Evolutionary conservation across 2,329 filamentous ascomycete species (phyloP), one percentile per base, ranked within the genome.

Genomic region (Fusarium penzigii): DNA sequence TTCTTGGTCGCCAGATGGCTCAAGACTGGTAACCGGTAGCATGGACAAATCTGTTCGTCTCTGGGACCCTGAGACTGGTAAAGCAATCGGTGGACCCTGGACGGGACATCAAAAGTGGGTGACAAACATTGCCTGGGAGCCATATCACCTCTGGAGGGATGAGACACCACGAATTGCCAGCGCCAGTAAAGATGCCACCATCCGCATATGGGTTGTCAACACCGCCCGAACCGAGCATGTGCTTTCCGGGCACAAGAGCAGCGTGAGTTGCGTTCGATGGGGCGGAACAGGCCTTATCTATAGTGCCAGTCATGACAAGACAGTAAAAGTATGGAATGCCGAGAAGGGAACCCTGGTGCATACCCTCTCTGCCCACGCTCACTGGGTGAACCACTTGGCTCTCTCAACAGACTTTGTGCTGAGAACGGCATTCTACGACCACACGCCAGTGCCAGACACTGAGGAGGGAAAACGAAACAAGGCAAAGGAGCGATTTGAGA

Each of bases 331-430:
- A 5, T 99, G 93, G 92, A 87, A 94, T 65, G 84, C 89, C 1
- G 79, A 81, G 39, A 86, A 88, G 57, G 94, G 93, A 29, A 91
- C 86, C 2, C 77, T 97, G 17, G 77, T 91, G 48, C 89, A 94
- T 69, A 92, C 88, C 0, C 77, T 97, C 9, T 84, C 83, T 17
- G 80, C 88, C 2, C 95, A 99, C 68, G 90, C 89, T 1, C 94
- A 97, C 69, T 96, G 93, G 85, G 90, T 99, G 29, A 99, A 99
- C 68, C 91, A 97, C 67, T 82, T 99, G 17, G 92, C 94, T 0
- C 80, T 99, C 5, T 97, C 92, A 1, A 97, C 92, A 5, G 94
- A 97, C 66, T 94, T 92, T 66, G 92, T 88, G 2, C 78, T 97
- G 36, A 83, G 92, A 45, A 97, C 92, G 1, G 87, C 84, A 2